These are phyloP conservation scores for Prunus yedoensis DNA, from an alignment of 331 rosid genomes.

Conservation along the genomic window DNA sequence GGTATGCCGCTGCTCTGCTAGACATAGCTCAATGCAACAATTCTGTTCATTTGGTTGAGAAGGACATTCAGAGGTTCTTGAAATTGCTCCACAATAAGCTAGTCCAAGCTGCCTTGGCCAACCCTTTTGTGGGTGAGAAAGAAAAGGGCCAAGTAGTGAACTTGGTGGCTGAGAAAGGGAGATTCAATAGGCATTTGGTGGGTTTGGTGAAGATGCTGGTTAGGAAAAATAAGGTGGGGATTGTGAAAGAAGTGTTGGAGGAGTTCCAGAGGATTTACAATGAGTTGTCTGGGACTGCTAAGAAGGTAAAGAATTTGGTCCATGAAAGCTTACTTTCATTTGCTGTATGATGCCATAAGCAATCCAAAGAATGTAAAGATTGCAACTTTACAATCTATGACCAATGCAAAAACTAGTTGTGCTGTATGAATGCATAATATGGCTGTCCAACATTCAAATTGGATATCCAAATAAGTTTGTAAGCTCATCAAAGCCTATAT, in stretches of 20 bases:
- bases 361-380: neutral
- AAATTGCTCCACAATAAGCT: constrained; percentile 33
- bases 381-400: neutral
- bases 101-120: constrained; percentile 18
- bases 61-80: constrained; percentile 55
- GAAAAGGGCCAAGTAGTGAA: constrained; percentile 38
- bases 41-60: constrained; percentile 49
- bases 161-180: constrained; percentile 34
- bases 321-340: constrained; percentile 27
- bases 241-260: constrained; percentile 49
- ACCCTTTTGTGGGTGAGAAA: constrained; percentile 28
- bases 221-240: constrained; percentile 49
- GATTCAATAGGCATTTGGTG: constrained; percentile 51
- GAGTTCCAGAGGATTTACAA: constrained; percentile 73
- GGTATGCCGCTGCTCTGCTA: constrained; percentile 76
- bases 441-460: neutral
- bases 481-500: neutral
- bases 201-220: constrained; percentile 57
- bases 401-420: neutral
- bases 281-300: constrained; percentile 49
- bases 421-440: too few relatives aligned
- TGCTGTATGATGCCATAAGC: constrained; percentile 15
- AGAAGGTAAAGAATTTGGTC: constrained; percentile 48
- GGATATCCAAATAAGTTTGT: neutral
- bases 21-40: constrained; percentile 52